Evolutionary conservation across 768 basidiomycete species (phyloP).

Genomic region (Auricularia sp.): DNA sequence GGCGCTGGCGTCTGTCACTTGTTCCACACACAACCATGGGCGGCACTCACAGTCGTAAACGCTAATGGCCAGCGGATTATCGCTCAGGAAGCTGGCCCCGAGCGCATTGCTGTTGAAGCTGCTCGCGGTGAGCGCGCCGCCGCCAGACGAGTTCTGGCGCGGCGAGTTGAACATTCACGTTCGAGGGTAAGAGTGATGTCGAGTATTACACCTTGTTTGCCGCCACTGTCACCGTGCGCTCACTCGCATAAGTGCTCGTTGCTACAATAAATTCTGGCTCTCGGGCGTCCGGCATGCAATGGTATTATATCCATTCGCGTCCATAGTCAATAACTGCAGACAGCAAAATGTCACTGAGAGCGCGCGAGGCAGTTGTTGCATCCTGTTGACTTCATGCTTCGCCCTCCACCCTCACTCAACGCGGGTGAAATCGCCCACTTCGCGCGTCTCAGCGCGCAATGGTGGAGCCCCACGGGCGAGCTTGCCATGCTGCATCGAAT

Average conservation of each 20-base stretch:
- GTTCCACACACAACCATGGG: constrained; percentile 14
- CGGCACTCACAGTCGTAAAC: constrained; percentile 9
- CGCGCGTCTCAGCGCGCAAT: constrained; percentile 76
- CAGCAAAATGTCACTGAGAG: too few species aligned
- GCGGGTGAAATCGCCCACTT: constrained; percentile 79
- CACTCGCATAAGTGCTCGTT: too few species aligned
- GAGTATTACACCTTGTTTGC: not conserved
- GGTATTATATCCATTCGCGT: too few species aligned
- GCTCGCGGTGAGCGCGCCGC: not conserved
- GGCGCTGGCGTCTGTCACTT: too few species aligned
- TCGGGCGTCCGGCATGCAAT: too few species aligned
- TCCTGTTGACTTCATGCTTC: not conserved
- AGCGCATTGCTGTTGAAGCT: constrained; percentile 4
- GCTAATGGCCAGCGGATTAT: constrained; percentile 10
- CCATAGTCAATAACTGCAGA: too few species aligned
- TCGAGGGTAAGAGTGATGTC: not conserved
- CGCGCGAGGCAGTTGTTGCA: not conserved
- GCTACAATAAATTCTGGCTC: too few species aligned
- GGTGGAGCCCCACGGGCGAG: constrained; percentile 95
- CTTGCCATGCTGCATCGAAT: constrained; percentile 83
- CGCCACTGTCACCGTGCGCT: too few species aligned
- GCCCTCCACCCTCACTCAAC: constrained; percentile 45
- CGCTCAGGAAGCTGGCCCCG: constrained; percentile 9
- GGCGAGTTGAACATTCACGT: not conserved
- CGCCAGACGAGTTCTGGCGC: not conserved